Conservation (phyloP, 2,329 filamentous ascomycete genomes). For the Moelleriella libera region DNA sequence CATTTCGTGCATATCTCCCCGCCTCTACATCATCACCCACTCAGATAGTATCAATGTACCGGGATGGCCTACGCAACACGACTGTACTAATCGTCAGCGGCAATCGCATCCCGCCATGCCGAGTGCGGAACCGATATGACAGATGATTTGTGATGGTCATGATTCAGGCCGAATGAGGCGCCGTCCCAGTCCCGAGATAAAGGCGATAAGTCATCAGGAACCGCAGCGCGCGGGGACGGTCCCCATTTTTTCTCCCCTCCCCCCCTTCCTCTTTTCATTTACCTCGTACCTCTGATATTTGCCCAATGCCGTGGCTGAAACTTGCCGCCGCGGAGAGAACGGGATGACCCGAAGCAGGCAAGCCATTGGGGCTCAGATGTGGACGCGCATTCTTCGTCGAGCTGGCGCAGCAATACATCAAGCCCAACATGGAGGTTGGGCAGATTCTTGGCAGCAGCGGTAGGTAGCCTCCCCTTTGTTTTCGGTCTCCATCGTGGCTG, state of each 20-base stretch:
- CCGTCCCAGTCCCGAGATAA: too few species aligned
- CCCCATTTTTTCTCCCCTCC: not conserved
- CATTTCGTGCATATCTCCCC: not conserved
- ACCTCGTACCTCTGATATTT: not conserved
- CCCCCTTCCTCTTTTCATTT: not conserved
- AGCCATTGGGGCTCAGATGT: too few species aligned
- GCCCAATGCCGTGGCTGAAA: not conserved
- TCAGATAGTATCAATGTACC: not conserved
- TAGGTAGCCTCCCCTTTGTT: not conserved
- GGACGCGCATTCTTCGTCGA: not conserved
- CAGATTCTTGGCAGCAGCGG: not conserved
- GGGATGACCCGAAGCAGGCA: not conserved
- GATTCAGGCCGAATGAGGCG: too few species aligned
- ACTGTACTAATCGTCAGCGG: too few species aligned
- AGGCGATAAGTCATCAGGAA: not conserved
- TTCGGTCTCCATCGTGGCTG: not conserved
- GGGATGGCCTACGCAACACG: too few species aligned
- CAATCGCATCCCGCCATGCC: too few species aligned
- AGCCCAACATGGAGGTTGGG: not conserved
- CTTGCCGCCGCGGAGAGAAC: not conserved
- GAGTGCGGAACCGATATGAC: too few species aligned
- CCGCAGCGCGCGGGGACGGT: not conserved
- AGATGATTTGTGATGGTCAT: too few species aligned
- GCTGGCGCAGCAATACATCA: not conserved
- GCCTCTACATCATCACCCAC: not conserved